A percentile compares a stretch with the other conserved stretches of the same genome.
Conservation (phyloP, 2,329 filamentous ascomycete species). For the Ophiostoma australiae region DNA sequence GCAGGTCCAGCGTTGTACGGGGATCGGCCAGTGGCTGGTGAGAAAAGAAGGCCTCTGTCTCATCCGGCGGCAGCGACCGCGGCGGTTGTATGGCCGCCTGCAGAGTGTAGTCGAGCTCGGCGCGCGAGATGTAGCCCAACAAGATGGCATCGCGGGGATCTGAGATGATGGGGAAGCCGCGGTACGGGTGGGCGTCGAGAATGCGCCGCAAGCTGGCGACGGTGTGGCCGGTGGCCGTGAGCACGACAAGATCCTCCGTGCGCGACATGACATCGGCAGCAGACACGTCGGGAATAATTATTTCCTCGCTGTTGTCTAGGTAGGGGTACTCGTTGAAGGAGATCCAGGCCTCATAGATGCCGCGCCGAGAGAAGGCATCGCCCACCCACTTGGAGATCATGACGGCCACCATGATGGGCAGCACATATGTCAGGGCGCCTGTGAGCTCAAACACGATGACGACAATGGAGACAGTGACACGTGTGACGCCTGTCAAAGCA, state of each 20-base stretch:
- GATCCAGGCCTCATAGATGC: constrained; percentile 98
- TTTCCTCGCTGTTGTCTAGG: constrained; percentile 65
- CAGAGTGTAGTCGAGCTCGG: constrained; percentile 80
- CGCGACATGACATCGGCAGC: constrained; percentile 89
- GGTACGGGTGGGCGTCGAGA: constrained; percentile 69
- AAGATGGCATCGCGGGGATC: constrained; percentile 69
- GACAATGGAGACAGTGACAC: constrained; percentile 96
- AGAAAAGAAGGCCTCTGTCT: constrained; percentile 77
- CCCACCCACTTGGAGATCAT: constrained; percentile 99
- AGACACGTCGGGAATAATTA: constrained; percentile 69
- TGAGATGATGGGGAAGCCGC: constrained; percentile 86
- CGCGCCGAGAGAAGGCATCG: constrained; percentile 84
- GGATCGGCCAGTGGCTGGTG: constrained; percentile 76
- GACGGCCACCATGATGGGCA: constrained; percentile 98
- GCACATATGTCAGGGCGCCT: constrained; percentile 88
- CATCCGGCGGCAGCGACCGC: constrained; percentile 59
- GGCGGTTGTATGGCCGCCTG: constrained; percentile 53
- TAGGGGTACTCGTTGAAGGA: constrained; percentile 93
- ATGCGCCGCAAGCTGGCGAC: constrained; percentile 68
- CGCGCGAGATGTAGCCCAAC: constrained; percentile 88
- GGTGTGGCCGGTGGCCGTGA: constrained; percentile 83
- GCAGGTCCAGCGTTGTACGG: constrained; percentile 71
- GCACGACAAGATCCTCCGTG: constrained; percentile 81
- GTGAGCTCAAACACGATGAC: constrained; percentile 99
- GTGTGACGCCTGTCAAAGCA: constrained; percentile 85